Evolutionary conservation across 352 stramenopile species (phyloP), one percentile per base, ranked within the genome.

Genomic region (Phytophthora cactorum): DNA sequence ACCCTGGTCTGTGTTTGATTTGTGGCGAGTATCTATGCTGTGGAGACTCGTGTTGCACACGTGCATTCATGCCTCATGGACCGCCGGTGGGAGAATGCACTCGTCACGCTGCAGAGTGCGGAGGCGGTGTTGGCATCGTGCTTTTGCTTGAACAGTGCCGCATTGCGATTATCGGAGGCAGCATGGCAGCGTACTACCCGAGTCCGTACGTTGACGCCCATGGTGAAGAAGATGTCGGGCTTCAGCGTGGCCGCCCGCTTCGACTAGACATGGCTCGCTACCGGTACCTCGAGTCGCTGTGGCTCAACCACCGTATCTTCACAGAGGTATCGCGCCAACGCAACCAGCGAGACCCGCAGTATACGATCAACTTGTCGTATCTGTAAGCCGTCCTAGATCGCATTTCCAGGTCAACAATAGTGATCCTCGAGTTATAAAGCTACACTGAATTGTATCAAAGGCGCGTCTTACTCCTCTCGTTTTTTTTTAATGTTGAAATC

Each of bases 311-410:
- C 47, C 84, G 84, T 14, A 89, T 96, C 59, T 95, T 95, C 52
- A 79, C 81, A 1, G 88, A 96, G 63, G 88, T 96, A 22, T 95
- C 89, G 32, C 84, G 89, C 29, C 87, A 92, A 63, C 89, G 89
- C 62, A 96, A 96, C 62, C 86, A 93, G 70, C 84, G 84, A 58
- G 89, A 96, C 25, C 86, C 86, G 45, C 89, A 96, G 71, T 93
- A 91, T 70, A 90, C 89, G 36, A 90, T 96, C 64, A 93, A 93
- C 47, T 66, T 95, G 27, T 95, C 89, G 60, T 92, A 92, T 70
- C 72, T 96, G 51, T 96, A 93, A 66, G 56, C 22, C 17, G 10
- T 15, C n/a, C 25, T 61, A 49, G 39, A 54, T 60, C 34, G 22
- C 53, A 52, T 52, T 55, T 28, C 54, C 29, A 52, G 29, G 45